Conservation (phyloP, 164 flowering plant genomes). For the Kalanchoe fedtschenkoi region DNA sequence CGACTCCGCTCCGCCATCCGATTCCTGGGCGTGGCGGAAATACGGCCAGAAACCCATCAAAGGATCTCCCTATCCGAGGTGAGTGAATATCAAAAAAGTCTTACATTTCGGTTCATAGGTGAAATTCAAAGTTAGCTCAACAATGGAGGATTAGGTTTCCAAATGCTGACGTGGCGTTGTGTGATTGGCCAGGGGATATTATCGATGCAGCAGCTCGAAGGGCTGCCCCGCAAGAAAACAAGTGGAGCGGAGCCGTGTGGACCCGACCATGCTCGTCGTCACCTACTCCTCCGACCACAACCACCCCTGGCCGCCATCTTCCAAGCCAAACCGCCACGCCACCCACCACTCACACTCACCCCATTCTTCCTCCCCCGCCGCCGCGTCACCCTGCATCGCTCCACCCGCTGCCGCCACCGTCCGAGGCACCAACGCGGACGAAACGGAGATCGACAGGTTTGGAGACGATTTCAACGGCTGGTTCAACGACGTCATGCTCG, state of each 20-base stretch:
- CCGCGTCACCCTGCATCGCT: conserved; percentile 12
- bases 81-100: conserved; percentile 1
- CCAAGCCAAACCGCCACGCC: conserved; percentile 20
- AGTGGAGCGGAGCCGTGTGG: conserved; percentile 73
- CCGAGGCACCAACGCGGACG: conserved; percentile 4
- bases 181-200: conserved; percentile 52
- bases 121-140: background rate
- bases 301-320: conserved; percentile 52
- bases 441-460: background rate
- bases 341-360: conserved; percentile 1
- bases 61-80: conserved; percentile 90
- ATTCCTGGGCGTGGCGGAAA: conserved; percentile 91
- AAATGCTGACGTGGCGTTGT: background rate
- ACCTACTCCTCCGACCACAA: conserved; percentile 87
- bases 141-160: background rate
- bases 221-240: conserved; percentile 96
- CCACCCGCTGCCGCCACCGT: conserved; percentile 7
- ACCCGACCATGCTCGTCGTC: conserved; percentile 71
- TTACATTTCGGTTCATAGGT: background rate
- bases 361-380: conserved; percentile 8
- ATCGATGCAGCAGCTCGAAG: conserved; percentile 79
- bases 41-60: conserved; percentile 97
- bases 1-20: conserved; percentile 63
- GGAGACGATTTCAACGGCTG: conserved; percentile 16
- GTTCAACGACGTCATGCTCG: conserved; percentile 45